phyloP scores from a whole-genome alignment of 2,329 filamentous ascomycete genomes.

The Fusarium gaditjirri region DNA sequence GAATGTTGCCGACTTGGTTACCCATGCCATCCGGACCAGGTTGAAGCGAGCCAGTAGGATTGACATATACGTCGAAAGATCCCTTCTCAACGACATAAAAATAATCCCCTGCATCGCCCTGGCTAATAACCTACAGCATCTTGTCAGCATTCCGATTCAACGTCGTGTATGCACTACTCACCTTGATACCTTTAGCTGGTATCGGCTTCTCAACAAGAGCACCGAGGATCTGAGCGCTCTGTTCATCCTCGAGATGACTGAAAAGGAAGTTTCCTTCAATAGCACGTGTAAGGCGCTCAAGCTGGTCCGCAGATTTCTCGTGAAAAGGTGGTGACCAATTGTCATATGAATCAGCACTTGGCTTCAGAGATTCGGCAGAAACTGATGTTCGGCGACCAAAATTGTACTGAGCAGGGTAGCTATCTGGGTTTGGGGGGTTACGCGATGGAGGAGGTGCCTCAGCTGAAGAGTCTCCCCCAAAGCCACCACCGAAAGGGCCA shows the following conservation, averaged over 20 bases:
- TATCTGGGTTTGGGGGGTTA: conserved; percentile 67
- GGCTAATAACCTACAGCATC: conserved; percentile 81
- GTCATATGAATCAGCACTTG: conserved; percentile 82
- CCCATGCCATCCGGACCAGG: conserved; percentile 86
- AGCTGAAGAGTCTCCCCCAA: conserved; percentile 58
- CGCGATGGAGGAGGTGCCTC: conserved; percentile 60
- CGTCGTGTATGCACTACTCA: conserved; percentile 43
- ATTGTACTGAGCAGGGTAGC: conserved; percentile 92
- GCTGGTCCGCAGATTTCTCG: conserved; percentile 83
- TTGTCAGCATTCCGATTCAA: conserved; percentile 39
- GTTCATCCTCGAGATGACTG: conserved; percentile 93
- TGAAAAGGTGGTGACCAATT: conserved; percentile 91
- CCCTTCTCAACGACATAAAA: conserved; percentile 98
- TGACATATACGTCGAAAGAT: conserved; percentile 90
- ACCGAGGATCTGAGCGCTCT: conserved; percentile 85
- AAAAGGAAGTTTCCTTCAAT: conserved; percentile 95
- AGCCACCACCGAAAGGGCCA: conserved; percentile 59
- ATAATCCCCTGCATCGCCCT: conserved; percentile 95
- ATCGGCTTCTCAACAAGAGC: conserved; percentile 95
- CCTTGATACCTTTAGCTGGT: conserved; percentile 85
- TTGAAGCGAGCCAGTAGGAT: conserved; percentile 79
- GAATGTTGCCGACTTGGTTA: conserved; percentile 81
- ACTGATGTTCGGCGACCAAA: conserved; percentile 94
- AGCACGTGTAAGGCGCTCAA: conserved; percentile 79
- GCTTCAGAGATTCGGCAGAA: conserved; percentile 95